Evolutionary conservation across 306 rosid genomes (phyloP).

Genomic region (Dalbergia cochinchinensis): DNA sequence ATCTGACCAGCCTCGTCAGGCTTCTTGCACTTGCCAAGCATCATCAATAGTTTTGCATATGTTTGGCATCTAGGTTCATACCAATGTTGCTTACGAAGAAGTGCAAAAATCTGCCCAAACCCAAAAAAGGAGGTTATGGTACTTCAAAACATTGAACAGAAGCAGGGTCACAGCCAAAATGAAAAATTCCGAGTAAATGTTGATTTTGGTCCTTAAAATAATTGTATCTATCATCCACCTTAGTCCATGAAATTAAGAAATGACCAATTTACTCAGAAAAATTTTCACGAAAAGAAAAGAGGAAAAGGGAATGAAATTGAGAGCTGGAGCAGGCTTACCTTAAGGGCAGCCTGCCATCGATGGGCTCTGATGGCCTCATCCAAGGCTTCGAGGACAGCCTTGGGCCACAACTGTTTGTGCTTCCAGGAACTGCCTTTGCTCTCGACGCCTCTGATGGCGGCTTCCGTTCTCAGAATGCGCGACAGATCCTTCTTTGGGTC

Average conservation of each 20-base stretch:
- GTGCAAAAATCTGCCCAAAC: slow-evolving; percentile 70
- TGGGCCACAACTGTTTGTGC: slow-evolving; percentile 80
- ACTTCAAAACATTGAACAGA: slow-evolving; percentile 5
- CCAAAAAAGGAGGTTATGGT: background rate
- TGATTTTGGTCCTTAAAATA: too few relatives aligned
- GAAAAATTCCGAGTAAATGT: too few relatives aligned
- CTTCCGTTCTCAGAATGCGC: slow-evolving; percentile 83
- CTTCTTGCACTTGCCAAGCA: slow-evolving; percentile 89
- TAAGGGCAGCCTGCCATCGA: slow-evolving; percentile 72
- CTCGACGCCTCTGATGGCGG: slow-evolving; percentile 74
- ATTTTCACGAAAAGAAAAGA: background rate
- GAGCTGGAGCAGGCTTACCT: slow-evolving; percentile 49
- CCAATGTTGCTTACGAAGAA: slow-evolving; percentile 89
- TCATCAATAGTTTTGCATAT: slow-evolving; percentile 76
- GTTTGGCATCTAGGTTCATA: slow-evolving; percentile 88
- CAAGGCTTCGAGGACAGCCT: slow-evolving; percentile 81
- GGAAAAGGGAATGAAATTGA: background rate
- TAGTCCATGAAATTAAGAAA: too few relatives aligned
- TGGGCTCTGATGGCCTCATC: slow-evolving; percentile 69
- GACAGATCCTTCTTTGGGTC: slow-evolving; percentile 72
- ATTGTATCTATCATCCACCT: too few relatives aligned
- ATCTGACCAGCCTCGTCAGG: slow-evolving; percentile 76
- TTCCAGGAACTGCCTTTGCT: slow-evolving; percentile 72
- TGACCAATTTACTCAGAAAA: background rate
- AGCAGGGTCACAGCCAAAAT: background rate